Evolutionary conservation across 129 eudicot species (phyloP).

Genomic region (Helianthus tuberosus): DNA sequence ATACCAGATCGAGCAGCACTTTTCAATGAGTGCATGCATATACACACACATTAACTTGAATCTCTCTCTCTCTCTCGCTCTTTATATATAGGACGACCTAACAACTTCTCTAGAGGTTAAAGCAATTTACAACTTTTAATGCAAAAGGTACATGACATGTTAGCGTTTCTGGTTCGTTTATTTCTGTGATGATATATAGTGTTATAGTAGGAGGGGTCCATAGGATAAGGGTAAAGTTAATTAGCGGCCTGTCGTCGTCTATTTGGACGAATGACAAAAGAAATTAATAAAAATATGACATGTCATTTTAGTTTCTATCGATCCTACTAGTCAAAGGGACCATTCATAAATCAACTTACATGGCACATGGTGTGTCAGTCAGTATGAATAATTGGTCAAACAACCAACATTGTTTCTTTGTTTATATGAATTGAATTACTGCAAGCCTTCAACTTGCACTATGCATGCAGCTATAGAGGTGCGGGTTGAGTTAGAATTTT

Average conservation of each 20-base stretch:
- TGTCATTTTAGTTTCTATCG: conserved; percentile 28
- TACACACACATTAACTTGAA: conserved; percentile 2
- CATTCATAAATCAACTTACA: conserved; percentile 23
- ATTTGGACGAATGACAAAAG: conserved; percentile 22
- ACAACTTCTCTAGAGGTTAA: not conserved
- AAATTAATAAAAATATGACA: conserved; percentile 15
- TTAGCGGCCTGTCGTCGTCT: conserved; percentile 30
- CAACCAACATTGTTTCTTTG: conserved; percentile 14
- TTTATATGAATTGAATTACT: not conserved
- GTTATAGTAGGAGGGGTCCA: conserved; percentile 25
- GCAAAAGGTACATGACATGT: conserved; percentile 3
- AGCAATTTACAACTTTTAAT: not conserved
- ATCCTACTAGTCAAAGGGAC: conserved; percentile 27
- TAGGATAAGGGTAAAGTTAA: conserved; percentile 21
- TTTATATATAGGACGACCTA: conserved; percentile 21
- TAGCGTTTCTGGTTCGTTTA: not conserved
- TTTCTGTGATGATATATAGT: no score
- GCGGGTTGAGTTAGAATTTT: no score
- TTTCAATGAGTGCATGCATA: conserved; percentile 3
- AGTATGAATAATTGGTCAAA: conserved; percentile 31
- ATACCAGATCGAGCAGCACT: not conserved
- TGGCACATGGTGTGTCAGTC: conserved; percentile 35
- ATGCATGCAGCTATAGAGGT: no score
- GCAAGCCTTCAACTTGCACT: no score
- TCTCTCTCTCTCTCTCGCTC: not conserved